A percentile compares a stretch with the other conserved stretches of the same genome.
phyloP scores from a whole-genome alignment of 139 green algal species.

The Ettlia oleoabundans region DNA sequence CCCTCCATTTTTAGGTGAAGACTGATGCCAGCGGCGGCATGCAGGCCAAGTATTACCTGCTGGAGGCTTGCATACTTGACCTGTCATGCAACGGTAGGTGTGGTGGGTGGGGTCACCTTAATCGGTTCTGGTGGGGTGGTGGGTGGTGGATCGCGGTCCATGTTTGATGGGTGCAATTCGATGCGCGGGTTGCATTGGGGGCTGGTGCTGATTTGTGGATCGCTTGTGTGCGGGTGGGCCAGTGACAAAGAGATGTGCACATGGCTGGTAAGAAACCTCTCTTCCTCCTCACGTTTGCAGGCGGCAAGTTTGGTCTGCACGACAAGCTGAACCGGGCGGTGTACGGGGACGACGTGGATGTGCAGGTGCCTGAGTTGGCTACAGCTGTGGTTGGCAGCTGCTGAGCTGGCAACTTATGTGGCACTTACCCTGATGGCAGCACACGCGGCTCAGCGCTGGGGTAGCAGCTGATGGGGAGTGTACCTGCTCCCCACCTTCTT shows the following conservation, averaged over 20 bases:
- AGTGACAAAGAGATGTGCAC: background rate
- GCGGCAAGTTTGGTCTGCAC: constrained; percentile 15
- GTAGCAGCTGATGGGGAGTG: background rate
- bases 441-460: background rate
- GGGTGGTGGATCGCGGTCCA: background rate
- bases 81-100: background rate
- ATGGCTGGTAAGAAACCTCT: background rate
- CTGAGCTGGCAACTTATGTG: background rate
- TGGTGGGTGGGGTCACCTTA: background rate
- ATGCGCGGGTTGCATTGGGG: background rate
- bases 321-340: background rate
- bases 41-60: constrained; percentile 27
- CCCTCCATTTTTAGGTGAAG: constrained; percentile 8
- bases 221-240: background rate
- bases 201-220: too few relatives aligned
- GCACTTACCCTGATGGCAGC: background rate
- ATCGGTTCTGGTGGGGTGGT: background rate
- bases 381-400: too few relatives aligned
- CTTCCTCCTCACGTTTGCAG: background rate
- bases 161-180: background rate
- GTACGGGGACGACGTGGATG: constrained; percentile 4
- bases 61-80: constrained; percentile 37
- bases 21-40: constrained; percentile 26
- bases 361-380: background rate
- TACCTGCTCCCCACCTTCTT: background rate